These are phyloP conservation scores for Gossypium schwendimanii DNA, from an alignment of 441 rosid genomes.

Conservation along the genomic window DNA sequence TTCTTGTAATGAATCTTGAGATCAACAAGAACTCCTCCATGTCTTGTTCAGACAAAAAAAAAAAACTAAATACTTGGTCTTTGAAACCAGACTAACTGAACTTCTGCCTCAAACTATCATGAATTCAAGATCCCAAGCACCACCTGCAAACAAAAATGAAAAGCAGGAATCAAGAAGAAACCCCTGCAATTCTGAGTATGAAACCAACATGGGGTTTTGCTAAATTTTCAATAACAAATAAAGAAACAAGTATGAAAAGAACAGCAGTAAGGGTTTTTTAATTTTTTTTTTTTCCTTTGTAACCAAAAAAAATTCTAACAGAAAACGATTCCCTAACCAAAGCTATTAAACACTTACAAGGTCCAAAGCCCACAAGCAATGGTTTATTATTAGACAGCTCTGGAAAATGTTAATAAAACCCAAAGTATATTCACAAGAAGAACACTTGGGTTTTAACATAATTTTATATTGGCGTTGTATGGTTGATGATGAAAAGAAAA, in stretches of 20 bases:
- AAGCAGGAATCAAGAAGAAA: neutral
- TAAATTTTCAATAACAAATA: neutral
- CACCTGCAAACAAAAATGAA: slow-evolving; percentile 11
- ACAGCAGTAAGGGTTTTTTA: neutral
- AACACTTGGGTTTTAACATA: neutral
- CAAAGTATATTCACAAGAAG: neutral
- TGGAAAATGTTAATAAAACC: neutral
- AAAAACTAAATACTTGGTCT: neutral
- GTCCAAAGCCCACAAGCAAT: neutral
- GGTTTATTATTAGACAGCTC: neutral
- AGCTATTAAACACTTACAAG: neutral
- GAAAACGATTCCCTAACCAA: neutral
- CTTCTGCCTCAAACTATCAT: slow-evolving; percentile 4
- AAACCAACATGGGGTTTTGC: neutral
- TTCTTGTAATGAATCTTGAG: slow-evolving; percentile 21
- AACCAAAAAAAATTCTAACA: neutral
- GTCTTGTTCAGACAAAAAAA: neutral
- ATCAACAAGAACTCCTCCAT: slow-evolving; percentile 34
- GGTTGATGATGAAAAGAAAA: neutral
- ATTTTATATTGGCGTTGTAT: neutral
- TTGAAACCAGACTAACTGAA: neutral
- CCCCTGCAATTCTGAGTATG: neutral
- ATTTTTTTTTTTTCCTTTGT: neutral
- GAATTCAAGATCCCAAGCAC: neutral
- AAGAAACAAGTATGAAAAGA: neutral